Evolutionary conservation across 2,329 filamentous ascomycete species (phyloP), one percentile per base, ranked within the genome.

Genomic region (Fusarium stilboides): DNA sequence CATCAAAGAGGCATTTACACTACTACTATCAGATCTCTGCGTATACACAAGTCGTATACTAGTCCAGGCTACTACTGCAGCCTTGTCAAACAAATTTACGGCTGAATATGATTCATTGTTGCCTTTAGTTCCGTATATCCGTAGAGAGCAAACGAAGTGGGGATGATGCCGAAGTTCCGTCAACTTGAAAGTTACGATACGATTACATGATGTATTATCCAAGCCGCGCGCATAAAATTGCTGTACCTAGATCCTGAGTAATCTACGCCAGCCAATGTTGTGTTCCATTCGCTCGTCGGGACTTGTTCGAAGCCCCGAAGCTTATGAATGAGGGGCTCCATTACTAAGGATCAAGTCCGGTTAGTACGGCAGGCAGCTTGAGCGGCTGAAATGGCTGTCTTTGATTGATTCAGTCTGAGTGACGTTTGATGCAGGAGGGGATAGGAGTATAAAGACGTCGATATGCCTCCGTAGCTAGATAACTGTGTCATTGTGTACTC

Each of bases 151-250:
- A 31, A 10, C 28, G 28, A 28, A 26, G 46, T 36, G 51, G 28
- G 36, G 28, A 45, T 34, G 53, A 57, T 66, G 71, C 66, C 63
- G 56, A 60, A 47, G 22, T 73, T 64, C 71, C 71, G 71, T 68
- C 62, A 60, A 54, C 42, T 55, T 72, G 22, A 62, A 19, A 28
- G 24, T n/a, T n/a, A 39, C 34, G 17, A 13, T 34, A 50, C 37
- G 53, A 65, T 65, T 65, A 65, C 61, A 53, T 47, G 61, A 65
- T 60, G 42, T 26, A 53, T 65, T 65, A 60, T 53, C 26, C 22
- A 20, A 15, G 34, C 10, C 39, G 19, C 28, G 50, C 50, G 50
- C 50, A 43, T 31, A 31, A 31, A 12, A 31, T 5, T 10, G 28
- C 28, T 31, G 10, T 10, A 31, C 28, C 28, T 31, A 31, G 28